These are phyloP conservation scores for Venturia carpophila DNA, from an alignment of 2,329 filamentous ascomycete genomes.

Conservation along the genomic window DNA sequence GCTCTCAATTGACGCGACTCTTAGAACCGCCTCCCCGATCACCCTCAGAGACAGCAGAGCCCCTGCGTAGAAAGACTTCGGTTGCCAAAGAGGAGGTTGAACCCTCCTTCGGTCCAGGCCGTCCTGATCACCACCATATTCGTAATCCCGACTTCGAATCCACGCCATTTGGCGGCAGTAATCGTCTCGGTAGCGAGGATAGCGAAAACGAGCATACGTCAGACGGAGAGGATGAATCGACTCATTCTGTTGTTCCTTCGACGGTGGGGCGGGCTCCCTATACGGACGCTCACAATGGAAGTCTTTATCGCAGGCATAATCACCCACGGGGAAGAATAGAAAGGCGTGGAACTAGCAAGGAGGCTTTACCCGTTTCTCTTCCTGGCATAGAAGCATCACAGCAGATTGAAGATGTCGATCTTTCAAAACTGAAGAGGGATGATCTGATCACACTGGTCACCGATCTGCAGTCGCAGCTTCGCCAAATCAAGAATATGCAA, in stretches of 20 bases:
- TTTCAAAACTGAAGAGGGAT: background rate
- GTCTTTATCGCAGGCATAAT: background rate
- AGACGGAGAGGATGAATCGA: background rate
- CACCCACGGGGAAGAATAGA: background rate
- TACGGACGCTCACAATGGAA: background rate
- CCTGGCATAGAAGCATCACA: background rate
- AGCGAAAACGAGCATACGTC: background rate
- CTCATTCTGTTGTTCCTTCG: background rate
- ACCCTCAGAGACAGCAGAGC: background rate
- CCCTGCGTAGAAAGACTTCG: background rate
- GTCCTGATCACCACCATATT: background rate
- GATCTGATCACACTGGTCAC: background rate
- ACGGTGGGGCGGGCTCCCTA: background rate
- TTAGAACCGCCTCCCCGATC: background rate
- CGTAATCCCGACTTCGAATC: background rate
- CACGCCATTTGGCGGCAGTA: background rate
- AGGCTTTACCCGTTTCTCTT: background rate
- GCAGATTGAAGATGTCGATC: background rate
- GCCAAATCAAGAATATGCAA: background rate
- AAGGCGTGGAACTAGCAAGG: background rate
- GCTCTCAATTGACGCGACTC: background rate
- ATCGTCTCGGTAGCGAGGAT: background rate
- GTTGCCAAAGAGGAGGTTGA: background rate
- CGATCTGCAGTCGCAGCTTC: background rate
- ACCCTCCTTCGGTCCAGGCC: background rate